Conservation (phyloP, 768 basidiomycete species). For the Tricholoma sp. region DNA sequence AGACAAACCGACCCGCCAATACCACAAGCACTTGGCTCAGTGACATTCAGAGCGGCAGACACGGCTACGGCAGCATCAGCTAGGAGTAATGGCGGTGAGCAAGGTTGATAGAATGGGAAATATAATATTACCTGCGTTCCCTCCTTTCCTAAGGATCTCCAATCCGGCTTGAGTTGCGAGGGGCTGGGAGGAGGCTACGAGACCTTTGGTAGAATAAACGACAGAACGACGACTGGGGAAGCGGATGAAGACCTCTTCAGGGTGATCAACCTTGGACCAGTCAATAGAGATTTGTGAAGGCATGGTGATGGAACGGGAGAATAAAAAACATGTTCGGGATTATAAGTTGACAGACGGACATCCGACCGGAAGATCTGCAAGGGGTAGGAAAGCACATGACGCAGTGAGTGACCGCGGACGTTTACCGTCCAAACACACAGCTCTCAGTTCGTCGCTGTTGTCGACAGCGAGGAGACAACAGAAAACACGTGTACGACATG, state of each 20-base stretch:
- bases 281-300: conserved; percentile 33
- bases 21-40: conserved; percentile 85
- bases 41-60: conserved; percentile 88
- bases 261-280: conserved; percentile 61
- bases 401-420: too few relatives aligned
- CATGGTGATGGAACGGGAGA: conserved; percentile 18
- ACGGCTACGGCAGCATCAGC: conserved; percentile 94
- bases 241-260: conserved; percentile 58
- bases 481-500: neutral
- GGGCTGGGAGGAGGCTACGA: conserved; percentile 88
- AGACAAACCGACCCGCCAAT: conserved; percentile 69
- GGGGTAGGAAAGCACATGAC: too few relatives aligned
- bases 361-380: neutral
- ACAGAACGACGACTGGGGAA: conserved; percentile 85
- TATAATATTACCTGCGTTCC: conserved; percentile 74
- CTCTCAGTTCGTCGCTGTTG: neutral
- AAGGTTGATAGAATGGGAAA: neutral
- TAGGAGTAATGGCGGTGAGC: conserved; percentile 21
- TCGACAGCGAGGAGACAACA: neutral
- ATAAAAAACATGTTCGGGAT: neutral
- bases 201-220: conserved; percentile 80
- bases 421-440: too few relatives aligned
- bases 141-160: conserved; percentile 87
- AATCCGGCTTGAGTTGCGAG: conserved; percentile 88
- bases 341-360: too few relatives aligned